Base-by-base conservation (phyloP, 2,329 filamentous ascomycete species). In the Fusarium nygamai region DNA sequence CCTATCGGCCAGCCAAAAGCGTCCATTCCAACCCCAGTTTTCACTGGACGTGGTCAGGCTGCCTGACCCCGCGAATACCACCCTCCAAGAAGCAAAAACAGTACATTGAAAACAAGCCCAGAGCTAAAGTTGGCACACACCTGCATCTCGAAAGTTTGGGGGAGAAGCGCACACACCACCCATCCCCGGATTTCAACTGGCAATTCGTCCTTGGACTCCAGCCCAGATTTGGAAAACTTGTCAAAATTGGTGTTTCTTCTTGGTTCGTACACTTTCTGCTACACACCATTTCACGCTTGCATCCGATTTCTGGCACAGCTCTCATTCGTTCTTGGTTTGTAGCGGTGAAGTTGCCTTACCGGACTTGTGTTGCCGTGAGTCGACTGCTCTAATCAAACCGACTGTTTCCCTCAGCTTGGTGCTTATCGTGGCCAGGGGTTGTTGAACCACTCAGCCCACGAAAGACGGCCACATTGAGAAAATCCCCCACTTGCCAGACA, bases 331-430 rank as follows among this genome's bases (percentile, higher is more conserved):
- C 38, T 41, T 61, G 48, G 39, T 24, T 67, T 77, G 62, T 75
- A 63, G 76, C 76, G 76, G 76, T 78, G 76, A 72, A 75, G 48
- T 60, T 65, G 44, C 67, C 57, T 51, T 39, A 62, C 53, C 54
- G 56, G 60, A 53, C 68, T 46, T 75, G 68, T 74, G 67, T 61
- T 65, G 62, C 63, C 50, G 61, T 60, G 67, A 64, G 50, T 72
- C 62, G 57, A 65, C 64, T 39, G 47, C 56, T 61, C 33, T 56
- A 48, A 69, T 65, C 62, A 69, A 74, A 63, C 48, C 29, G 48
- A 59, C 34, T 60, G 58, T 72, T 71, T 69, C 62, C 50, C 67
- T 54, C 48, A 60, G 48, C 64, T 69, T 69, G 39, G 64, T 72
- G 67, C 71, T 74, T 74, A 74, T 72, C 71, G 51, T 36, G 34